Evolutionary conservation across 208 protist species (phyloP), one percentile per base, ranked within the genome.

Genomic region (Wallacemonas sp.): DNA sequence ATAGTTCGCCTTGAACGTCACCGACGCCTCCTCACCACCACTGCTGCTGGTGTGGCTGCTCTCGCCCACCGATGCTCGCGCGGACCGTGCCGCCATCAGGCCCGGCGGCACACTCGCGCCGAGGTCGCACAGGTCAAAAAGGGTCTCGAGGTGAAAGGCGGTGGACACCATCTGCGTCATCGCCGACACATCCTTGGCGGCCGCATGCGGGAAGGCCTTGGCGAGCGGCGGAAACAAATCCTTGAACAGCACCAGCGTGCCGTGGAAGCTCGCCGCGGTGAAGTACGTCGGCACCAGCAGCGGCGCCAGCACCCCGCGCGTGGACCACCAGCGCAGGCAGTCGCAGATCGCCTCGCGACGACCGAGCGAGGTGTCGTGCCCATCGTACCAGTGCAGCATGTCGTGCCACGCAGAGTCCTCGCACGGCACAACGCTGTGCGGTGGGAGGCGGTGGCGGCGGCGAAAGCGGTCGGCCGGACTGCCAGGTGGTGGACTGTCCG

Each of bases 191-290:
- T 81, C 67, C 54, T 87, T 81, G n/a, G 82, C 84, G 54, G 90
- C 79, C 2, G 74, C 72, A 22, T 67, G 65, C n/a, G 90, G 90
- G 71, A 90, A 95, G 20, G 91, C 66, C 28, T 76, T 76, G 10
- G 75, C 54, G 23, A 95, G 33, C 36, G 74, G 70, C 20, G 75
- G 69, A 61, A 86, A 75, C 20, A 90, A 20, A 39, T 90, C 80
- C 55, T 86, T 88, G 52, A 82, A 78, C 14, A 86, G 48, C n/a
- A 90, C 78, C 25, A 82, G 26, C n/a, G 67, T 38, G 3, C 88
- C 88, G 16, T 86, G 68, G 29, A 77, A 74, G 22, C 61, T 54
- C 1, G 81, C 71, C 26, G 46, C 18, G 18, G 65, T 66, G 31
- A 67, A 48, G 29, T 77, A 55, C 14, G 45, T 44, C 1, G 70